Evolutionary conservation across 2,329 filamentous ascomycete genomes (phyloP), one percentile per base, ranked within the genome.

Genomic region (Leptodontidium sp.): DNA sequence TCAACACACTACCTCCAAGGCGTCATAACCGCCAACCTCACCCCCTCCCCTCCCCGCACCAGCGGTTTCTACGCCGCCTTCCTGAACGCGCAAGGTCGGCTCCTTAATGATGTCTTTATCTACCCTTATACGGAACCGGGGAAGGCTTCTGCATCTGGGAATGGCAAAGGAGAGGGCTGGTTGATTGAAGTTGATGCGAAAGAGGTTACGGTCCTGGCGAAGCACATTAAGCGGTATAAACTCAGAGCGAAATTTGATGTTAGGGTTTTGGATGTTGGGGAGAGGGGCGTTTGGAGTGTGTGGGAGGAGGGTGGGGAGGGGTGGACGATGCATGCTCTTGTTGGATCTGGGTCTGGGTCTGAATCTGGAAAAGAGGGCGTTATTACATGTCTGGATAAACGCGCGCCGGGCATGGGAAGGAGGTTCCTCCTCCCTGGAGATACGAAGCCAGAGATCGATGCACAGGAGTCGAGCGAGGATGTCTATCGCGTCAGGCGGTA

Each of bases 31-130:
- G 91, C 90, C 71, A 86, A 93, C 71, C 79, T 87, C 64, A 80
- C 86, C 0, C 76, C 82, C 8, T 38, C 52, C 4, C 43, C 61
- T 2, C 52, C 67, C 1, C 38, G 50, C 11, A 69, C 68, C 9
- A 68, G 81, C 0, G 90, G 89, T 4, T 90, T 91, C 79, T 98
- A 97, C 80, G 86, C 91, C 7, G 93, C 90, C 0, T 97, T 99
- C 76, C 84, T 99, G 52, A 97, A 92, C 73, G 93, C 95, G 8
- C 88, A 89, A 69, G 96, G 96, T 52, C 88, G 94, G 67, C 87
- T 99, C 11, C 83, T 98, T 53, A 88, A 95, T 82, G 96, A 99
- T 81, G 91, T 94, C 64, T 97, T 98, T 80, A 85, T 99, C 59
- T 98, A 97, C 83, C 91, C 90, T 0, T 66, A 75, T 61, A 38